Conservation (phyloP, 306 rosid species). For the Prunus salicina region DNA sequence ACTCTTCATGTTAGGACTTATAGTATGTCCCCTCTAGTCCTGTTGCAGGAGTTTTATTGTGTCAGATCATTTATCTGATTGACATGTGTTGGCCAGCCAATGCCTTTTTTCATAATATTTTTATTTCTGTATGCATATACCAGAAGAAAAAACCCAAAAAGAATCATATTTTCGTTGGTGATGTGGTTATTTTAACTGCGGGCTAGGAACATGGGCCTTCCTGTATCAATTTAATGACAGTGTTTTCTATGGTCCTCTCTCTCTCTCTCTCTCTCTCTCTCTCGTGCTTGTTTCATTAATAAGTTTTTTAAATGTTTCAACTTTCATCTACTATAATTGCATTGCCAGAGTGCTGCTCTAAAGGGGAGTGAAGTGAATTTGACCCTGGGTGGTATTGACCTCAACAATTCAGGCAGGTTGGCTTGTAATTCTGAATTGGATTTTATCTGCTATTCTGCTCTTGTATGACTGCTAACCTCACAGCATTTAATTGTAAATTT, state of each 20-base stretch:
- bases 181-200: no score
- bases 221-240: no score
- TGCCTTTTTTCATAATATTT: no score
- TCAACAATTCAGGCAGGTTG: slow-evolving; percentile 99
- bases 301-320: background rate
- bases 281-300: background rate
- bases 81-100: no score
- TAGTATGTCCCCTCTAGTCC: no score
- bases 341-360: slow-evolving; percentile 59
- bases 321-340: slow-evolving; percentile 10
- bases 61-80: no score
- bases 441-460: slow-evolving; percentile 4
- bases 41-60: no score
- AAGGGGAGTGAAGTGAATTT: slow-evolving; percentile 89
- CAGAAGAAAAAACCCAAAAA: no score
- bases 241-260: background rate
- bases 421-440: slow-evolving; percentile 45
- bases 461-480: slow-evolving; percentile 24
- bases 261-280: background rate
- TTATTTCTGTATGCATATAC: no score
- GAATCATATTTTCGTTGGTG: no score
- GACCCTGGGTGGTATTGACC: slow-evolving; percentile 99
- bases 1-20: no score
- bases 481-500: slow-evolving; percentile 26
- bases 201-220: no score